Percentiles rank a stretch among this genome's conserved stretches.
phyloP scores from a whole-genome alignment of 1,284 basidiomycete genomes.

The Porodaedalea pini region DNA sequence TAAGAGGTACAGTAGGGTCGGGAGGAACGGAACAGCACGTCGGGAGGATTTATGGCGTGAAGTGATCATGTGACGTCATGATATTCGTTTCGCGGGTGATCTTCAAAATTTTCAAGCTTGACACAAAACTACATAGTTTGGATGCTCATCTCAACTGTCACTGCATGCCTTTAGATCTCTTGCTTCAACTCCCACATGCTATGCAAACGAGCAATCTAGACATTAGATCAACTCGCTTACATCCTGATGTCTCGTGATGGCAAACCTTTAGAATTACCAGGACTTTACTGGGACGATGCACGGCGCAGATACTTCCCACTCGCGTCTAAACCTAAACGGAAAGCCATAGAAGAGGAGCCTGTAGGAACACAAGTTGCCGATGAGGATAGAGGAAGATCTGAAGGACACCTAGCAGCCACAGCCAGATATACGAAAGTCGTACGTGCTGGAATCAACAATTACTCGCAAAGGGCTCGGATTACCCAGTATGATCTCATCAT shows the following conservation, averaged over 20 bases:
- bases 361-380: neutral
- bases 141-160: neutral
- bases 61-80: slow-evolving; percentile 7
- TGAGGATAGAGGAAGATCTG: neutral
- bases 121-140: neutral
- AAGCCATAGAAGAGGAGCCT: neutral
- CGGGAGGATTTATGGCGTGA: neutral
- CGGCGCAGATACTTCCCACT: slow-evolving; percentile 17
- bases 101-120: neutral
- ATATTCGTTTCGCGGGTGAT: neutral
- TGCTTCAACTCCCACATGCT: neutral
- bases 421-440: neutral
- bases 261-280: slow-evolving; percentile 16
- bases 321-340: slow-evolving; percentile 11
- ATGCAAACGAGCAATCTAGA: neutral
- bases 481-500: slow-evolving; percentile 7
- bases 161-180: neutral
- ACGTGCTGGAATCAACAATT: neutral
- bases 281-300: slow-evolving; percentile 18
- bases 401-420: neutral
- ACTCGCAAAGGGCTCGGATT: neutral
- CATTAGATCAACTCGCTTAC: neutral
- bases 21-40: neutral
- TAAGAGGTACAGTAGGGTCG: neutral
- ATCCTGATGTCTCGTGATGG: slow-evolving; percentile 14